These are phyloP conservation scores for Colletotrichum trifolii DNA, from an alignment of 2,329 filamentous ascomycete genomes.

Conservation along the genomic window DNA sequence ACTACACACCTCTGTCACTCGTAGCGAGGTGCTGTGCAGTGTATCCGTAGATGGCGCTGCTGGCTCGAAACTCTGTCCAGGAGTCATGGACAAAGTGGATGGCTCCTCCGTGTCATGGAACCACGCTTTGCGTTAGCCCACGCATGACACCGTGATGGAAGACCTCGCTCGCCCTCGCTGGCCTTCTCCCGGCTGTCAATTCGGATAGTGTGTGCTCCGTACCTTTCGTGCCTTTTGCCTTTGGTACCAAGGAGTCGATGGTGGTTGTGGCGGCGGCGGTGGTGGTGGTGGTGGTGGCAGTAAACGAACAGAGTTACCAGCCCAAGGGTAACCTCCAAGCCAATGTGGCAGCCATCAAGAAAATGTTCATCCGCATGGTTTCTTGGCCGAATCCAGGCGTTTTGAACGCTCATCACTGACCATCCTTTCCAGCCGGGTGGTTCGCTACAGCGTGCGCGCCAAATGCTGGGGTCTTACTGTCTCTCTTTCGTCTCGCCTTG, in stretches of 20 bases:
- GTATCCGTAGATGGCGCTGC: neutral
- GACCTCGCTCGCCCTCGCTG: too few relatives aligned
- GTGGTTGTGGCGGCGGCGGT: too few relatives aligned
- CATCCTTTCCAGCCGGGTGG: conserved; percentile 26
- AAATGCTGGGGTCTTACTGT: conserved; percentile 3
- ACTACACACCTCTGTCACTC: neutral
- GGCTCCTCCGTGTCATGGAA: conserved; percentile 1
- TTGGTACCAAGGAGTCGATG: too few relatives aligned
- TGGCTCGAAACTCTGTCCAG: neutral
- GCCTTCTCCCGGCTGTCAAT: too few relatives aligned
- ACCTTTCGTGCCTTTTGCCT: too few relatives aligned
- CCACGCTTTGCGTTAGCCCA: neutral
- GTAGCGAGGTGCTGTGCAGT: neutral
- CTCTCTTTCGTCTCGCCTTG: neutral
- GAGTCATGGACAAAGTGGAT: neutral
- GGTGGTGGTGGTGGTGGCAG: too few relatives aligned
- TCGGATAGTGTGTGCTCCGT: too few relatives aligned
- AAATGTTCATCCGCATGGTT: conserved; percentile 5
- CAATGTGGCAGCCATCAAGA: too few relatives aligned
- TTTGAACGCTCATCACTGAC: conserved; percentile 20
- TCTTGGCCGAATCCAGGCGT: conserved; percentile 15
- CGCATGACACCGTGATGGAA: neutral
- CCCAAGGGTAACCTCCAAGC: too few relatives aligned
- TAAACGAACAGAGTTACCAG: too few relatives aligned
- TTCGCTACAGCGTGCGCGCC: conserved; percentile 24